phyloP scores from a whole-genome alignment of 768 basidiomycete genomes.

The Collybia nuda region DNA sequence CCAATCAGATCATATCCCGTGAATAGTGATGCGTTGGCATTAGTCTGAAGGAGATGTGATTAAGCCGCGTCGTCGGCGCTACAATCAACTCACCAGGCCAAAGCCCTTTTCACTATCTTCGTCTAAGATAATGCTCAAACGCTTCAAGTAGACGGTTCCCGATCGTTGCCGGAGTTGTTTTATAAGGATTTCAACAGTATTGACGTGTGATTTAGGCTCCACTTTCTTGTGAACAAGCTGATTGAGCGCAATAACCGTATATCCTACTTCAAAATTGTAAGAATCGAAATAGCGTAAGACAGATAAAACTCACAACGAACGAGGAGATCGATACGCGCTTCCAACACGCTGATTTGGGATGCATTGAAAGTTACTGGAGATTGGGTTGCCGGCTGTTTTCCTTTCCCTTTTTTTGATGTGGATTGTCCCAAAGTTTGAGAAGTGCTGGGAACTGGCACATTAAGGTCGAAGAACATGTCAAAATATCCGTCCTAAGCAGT shows the following conservation, averaged over 20 bases:
- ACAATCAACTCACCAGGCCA: constrained; percentile 55
- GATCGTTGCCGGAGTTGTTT: constrained; percentile 55
- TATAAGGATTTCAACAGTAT: constrained; percentile 60
- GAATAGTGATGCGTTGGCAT: constrained; percentile 62
- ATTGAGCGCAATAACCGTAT: constrained; percentile 76
- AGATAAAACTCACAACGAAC: constrained; percentile 59
- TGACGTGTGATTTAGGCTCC: constrained; percentile 70
- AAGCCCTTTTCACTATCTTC: constrained; percentile 87
- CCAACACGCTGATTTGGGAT: constrained; percentile 57
- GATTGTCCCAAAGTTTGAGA: constrained; percentile 25
- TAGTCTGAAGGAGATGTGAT: constrained; percentile 48
- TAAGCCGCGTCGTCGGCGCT: background rate
- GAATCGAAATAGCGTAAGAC: constrained; percentile 6
- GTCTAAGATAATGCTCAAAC: constrained; percentile 78
- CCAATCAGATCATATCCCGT: constrained; percentile 76
- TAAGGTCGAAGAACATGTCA: constrained; percentile 68
- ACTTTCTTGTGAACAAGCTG: constrained; percentile 71
- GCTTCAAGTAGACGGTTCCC: constrained; percentile 67
- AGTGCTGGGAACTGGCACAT: constrained; percentile 49
- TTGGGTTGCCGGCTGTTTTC: constrained; percentile 37
- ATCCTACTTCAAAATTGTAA: constrained; percentile 65
- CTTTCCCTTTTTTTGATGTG: constrained; percentile 56
- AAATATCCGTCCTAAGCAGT: too few relatives aligned
- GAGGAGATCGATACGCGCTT: constrained; percentile 66
- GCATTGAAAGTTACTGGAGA: constrained; percentile 41